Percentiles rank a stretch among this genome's conserved stretches.
These are phyloP conservation scores for Isatis tinctoria DNA, from an alignment of 345 rosid genomes.

Conservation along the genomic window DNA sequence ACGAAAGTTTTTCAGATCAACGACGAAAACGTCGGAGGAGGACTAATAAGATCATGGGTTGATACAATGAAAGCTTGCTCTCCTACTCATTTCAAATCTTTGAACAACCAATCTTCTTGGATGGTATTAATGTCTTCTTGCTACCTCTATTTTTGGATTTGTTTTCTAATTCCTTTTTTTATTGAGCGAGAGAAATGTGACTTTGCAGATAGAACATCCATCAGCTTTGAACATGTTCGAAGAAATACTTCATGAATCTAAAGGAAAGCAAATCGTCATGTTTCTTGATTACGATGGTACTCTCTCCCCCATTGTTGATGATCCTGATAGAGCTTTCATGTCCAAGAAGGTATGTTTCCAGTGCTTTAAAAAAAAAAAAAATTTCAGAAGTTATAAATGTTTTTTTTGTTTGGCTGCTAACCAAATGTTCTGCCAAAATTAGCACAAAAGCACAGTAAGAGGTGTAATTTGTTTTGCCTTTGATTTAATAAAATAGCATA, in stretches of 20 bases:
- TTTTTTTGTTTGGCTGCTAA: no score
- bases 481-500: neutral
- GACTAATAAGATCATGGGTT: conserved; percentile 54
- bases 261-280: conserved; percentile 81
- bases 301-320: conserved; percentile 83
- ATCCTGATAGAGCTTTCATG: conserved; percentile 90
- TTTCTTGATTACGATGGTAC: conserved; percentile 94
- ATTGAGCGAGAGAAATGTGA: neutral
- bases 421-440: neutral
- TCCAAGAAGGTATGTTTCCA: conserved; percentile 53
- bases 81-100: conserved; percentile 50
- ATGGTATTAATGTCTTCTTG: conserved; percentile 44
- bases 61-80: conserved; percentile 87
- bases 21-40: conserved; percentile 18
- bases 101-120: conserved; percentile 20
- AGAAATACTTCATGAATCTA: conserved; percentile 51
- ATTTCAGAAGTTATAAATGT: neutral
- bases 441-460: neutral
- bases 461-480: neutral
- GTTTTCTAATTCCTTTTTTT: conserved; percentile 15
- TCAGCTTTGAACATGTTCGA: conserved; percentile 78
- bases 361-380: no score
- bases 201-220: conserved; percentile 60
- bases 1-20: conserved; percentile 22
- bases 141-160: conserved; percentile 23